Conservation (phyloP, 2,329 filamentous ascomycete species). For the Macrophomina pseudophaseolina region DNA sequence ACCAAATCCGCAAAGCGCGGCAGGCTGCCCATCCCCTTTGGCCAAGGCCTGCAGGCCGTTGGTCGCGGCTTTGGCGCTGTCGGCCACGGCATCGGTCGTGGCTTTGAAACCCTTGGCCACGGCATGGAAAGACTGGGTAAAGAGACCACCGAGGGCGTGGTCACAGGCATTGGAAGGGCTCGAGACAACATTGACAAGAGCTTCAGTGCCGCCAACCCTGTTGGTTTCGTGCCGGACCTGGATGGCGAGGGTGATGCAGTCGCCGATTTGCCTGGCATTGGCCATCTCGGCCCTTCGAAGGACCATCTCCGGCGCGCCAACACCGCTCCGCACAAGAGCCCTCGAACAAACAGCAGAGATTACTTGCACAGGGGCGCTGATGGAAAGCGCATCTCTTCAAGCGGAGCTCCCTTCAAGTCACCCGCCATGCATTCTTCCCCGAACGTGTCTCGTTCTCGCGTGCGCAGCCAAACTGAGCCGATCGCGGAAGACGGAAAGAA, state of each 20-base stretch:
- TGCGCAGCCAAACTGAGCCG: not conserved
- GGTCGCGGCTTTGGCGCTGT: constrained; percentile 14
- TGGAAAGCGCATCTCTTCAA: not conserved
- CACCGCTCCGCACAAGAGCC: not conserved
- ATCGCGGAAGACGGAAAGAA: not conserved
- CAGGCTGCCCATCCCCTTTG: constrained; percentile 46
- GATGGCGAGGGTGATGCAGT: constrained; percentile 1
- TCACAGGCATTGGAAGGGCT: constrained; percentile 12
- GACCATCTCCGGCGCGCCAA: constrained; percentile 9
- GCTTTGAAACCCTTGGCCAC: constrained; percentile 18
- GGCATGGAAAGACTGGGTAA: constrained; percentile 21
- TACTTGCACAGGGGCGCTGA: constrained; percentile 18
- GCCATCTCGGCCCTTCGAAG: not conserved
- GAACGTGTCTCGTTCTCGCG: constrained; percentile 8
- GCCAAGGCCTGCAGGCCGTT: constrained; percentile 10
- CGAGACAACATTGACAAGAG: not conserved
- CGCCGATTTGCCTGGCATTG: not conserved
- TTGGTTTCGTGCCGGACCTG: constrained; percentile 9
- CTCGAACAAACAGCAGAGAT: constrained; percentile 11
- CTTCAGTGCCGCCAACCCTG: constrained; percentile 6
- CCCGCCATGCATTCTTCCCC: constrained; percentile 11
- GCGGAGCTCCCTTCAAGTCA: not conserved
- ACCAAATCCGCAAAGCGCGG: constrained; percentile 30
- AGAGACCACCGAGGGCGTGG: constrained; percentile 1
- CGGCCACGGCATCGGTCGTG: constrained; percentile 21